Evolutionary conservation across 2,329 filamentous ascomycete genomes (phyloP).

Genomic region (Exophiala sp.): DNA sequence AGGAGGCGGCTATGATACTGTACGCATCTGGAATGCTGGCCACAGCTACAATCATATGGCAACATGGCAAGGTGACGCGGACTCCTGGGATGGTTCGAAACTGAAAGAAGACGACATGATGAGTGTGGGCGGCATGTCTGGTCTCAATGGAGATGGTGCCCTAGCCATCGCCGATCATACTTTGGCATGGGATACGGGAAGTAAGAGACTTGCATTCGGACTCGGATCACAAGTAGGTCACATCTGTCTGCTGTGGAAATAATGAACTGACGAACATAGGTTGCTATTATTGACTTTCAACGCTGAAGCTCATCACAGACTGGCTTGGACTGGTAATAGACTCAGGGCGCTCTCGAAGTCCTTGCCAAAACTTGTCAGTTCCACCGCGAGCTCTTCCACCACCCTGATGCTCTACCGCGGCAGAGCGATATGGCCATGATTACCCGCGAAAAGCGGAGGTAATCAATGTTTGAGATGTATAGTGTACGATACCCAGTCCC

Average conservation of each 20-base stretch:
- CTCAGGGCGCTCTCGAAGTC: not conserved
- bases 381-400: not conserved
- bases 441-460: too few species aligned
- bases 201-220: conserved; percentile 49
- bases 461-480: too few species aligned
- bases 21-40: conserved; percentile 45
- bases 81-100: conserved; percentile 23
- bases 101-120: conserved; percentile 32
- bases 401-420: not conserved
- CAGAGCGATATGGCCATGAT: not conserved
- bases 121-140: conserved; percentile 31
- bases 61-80: conserved; percentile 33
- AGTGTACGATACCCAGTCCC: too few species aligned
- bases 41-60: conserved; percentile 41
- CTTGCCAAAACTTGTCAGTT: not conserved
- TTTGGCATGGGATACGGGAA: conserved; percentile 50
- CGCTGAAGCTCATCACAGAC: conserved; percentile 16
- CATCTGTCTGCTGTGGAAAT: conserved; percentile 6
- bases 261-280: conserved; percentile 19
- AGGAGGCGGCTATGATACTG: conserved; percentile 40
- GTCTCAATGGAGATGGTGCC: conserved; percentile 34
- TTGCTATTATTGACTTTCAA: conserved; percentile 28
- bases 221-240: conserved; percentile 43
- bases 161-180: conserved; percentile 33
- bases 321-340: not conserved